Evolutionary conservation across 2,329 filamentous ascomycete species (phyloP), one percentile per base, ranked within the genome.

Genomic region (Hypoxylon sp.): DNA sequence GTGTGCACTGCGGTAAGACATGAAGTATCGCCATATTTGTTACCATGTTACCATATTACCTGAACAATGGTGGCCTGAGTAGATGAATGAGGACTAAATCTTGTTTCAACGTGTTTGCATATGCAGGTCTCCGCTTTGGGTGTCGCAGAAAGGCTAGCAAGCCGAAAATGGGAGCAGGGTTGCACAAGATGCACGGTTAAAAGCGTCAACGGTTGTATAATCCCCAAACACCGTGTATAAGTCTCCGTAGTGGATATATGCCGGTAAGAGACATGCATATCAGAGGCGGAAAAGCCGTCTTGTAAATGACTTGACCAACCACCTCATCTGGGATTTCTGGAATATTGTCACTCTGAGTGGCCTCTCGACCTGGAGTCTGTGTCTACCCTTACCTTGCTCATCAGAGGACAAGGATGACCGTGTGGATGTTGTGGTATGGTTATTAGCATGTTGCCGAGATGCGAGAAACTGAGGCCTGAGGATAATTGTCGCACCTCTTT

Each of bases 131-230:
- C n/a, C 26, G 44, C 26, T 3, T 54, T 54, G 26, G 6, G 39
- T 35, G n/a, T 29, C 11, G 11, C 19, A 26, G 9, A 17, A 29
- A 42, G 35, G 22, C 14, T 4, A 42, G 24, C 37, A n/a, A 19
- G 13, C 19, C 1, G 11, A 11, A n/a, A 46, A 33, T 8, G 26
- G 5, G 39, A 42, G 39, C 37, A 29, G 22, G 13, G 52, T 9
- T 19, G 13, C 52, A 42, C 39, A 46, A 46, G 53, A 57, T 24
- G 33, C 29, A 33, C 53, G 37, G 53, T 57, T 57, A 26, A 22
- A 26, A 46, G 39, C 37, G 24, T 17, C 19, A 22, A 22, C 19
- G 19, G 19, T 22, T 17, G 11, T 11, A 46, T 26, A 46, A 13
- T 33, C 39, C n/a, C 19, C 8, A 44, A 44, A 44, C 39, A 19